These are phyloP conservation scores for Entrophospora sp. DNA, from an alignment of 192 early-diverging fungal species.

Conservation along the genomic window DNA sequence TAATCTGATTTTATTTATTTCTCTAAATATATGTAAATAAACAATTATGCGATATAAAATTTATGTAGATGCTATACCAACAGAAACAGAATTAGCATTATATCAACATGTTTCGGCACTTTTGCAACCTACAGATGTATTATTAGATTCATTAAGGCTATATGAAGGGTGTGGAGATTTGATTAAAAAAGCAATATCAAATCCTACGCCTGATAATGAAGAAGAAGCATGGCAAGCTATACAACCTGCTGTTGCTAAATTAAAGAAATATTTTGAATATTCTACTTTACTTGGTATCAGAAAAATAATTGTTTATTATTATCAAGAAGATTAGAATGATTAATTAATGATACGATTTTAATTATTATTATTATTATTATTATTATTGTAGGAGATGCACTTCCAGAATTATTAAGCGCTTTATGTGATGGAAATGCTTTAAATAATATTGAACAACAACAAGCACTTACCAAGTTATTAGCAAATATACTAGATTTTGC, in stretches of 20 bases:
- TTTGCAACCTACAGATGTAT: constrained; percentile 40
- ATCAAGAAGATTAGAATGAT: not conserved
- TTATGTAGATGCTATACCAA: constrained; percentile 42
- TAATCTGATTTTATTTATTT: not conserved
- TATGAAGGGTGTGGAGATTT: constrained; percentile 65
- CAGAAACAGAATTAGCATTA: constrained; percentile 54
- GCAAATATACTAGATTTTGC: constrained; percentile 82
- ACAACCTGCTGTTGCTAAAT: constrained; percentile 66
- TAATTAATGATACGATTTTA: not conserved
- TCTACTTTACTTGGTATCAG: constrained; percentile 59
- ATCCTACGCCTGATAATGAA: constrained; percentile 77
- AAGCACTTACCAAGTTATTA: constrained; percentile 70
- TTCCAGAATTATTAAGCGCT: constrained; percentile 56
- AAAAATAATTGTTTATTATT: not conserved
- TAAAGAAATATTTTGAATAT: constrained; percentile 77
- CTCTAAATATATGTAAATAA: not conserved
- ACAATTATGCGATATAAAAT: not conserved
- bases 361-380: constrained; percentile 5
- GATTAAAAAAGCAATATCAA: constrained; percentile 80
- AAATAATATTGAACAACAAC: constrained; percentile 61
- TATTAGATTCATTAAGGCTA: constrained; percentile 44
- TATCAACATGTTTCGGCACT: constrained; percentile 47
- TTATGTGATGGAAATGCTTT: constrained; percentile 58
- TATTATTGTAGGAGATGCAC: constrained; percentile 39
- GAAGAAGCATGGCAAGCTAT: constrained; percentile 81